phyloP scores from a whole-genome alignment of 2,329 filamentous ascomycete species.

The Cylindrodendrum hubeiense region DNA sequence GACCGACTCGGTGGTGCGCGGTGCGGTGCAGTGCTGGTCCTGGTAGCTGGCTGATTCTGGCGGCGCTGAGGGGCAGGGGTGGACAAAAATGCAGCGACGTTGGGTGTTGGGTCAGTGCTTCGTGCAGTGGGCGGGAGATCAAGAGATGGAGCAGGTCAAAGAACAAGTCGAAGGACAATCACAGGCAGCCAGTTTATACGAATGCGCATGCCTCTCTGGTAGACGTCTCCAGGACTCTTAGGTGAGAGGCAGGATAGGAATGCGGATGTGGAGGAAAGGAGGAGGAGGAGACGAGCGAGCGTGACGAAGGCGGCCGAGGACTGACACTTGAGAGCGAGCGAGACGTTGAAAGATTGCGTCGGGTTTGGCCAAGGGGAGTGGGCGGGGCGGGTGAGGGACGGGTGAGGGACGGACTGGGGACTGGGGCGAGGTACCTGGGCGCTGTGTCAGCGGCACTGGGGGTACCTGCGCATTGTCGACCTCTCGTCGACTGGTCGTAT shows the following conservation, averaged over 20 bases:
- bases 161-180: slow-evolving; percentile 12
- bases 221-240: slow-evolving; percentile 5
- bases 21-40: slow-evolving; percentile 28
- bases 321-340: not conserved
- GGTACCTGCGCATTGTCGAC: slow-evolving; percentile 22
- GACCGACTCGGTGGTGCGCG: slow-evolving; percentile 30
- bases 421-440: slow-evolving; percentile 14
- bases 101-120: slow-evolving; percentile 24
- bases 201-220: not conserved
- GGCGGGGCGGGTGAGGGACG: slow-evolving; percentile 13
- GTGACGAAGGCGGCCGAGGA: slow-evolving; percentile 10
- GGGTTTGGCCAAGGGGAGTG: slow-evolving; percentile 12
- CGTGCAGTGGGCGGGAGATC: not conserved
- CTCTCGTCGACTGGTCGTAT: slow-evolving; percentile 4
- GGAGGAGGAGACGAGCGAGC: not conserved
- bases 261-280: not conserved
- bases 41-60: slow-evolving; percentile 23
- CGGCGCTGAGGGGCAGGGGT: slow-evolving; percentile 38
- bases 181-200: not conserved
- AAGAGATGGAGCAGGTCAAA: no score
- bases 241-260: not conserved
- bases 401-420: slow-evolving; percentile 6
- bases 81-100: slow-evolving; percentile 33
- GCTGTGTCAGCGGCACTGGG: not conserved
- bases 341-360: slow-evolving; percentile 25